These are phyloP conservation scores for Hamamelis virginiana DNA, from an alignment of 164 flowering plant species.

Conservation along the genomic window DNA sequence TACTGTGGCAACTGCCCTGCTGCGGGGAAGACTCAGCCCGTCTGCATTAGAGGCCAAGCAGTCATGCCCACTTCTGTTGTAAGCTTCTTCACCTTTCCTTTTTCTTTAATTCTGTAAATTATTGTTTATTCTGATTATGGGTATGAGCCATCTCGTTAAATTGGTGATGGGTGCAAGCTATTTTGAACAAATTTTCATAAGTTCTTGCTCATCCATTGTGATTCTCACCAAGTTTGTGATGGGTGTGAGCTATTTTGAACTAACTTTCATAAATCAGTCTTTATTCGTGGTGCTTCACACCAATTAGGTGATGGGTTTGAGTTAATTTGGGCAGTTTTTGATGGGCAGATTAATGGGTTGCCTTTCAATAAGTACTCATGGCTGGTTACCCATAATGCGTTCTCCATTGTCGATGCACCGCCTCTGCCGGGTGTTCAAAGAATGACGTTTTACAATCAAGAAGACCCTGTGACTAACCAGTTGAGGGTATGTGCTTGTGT, in stretches of 20 bases:
- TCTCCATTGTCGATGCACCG: slow-evolving; percentile 83
- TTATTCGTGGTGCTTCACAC: not conserved
- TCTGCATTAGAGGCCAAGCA: slow-evolving; percentile 83
- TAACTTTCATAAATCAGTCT: not conserved
- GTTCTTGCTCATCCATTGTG: too few species aligned
- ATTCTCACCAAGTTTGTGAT: not conserved
- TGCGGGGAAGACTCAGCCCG: slow-evolving; percentile 54
- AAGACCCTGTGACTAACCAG: slow-evolving; percentile 88
- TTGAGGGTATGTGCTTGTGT: slow-evolving; percentile 48
- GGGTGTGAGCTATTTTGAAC: slow-evolving; percentile 4
- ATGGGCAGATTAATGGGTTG: slow-evolving; percentile 63
- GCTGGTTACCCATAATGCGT: slow-evolving; percentile 91
- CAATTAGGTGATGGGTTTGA: slow-evolving; percentile 6
- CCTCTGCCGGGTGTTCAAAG: slow-evolving; percentile 66
- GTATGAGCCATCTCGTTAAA: not conserved
- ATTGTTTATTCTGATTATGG: too few species aligned
- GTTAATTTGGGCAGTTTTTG: not conserved
- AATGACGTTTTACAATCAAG: slow-evolving; percentile 88
- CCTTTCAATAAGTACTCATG: slow-evolving; percentile 96
- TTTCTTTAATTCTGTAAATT: not conserved
- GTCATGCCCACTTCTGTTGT: slow-evolving; percentile 70
- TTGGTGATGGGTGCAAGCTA: not conserved
- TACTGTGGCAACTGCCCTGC: slow-evolving; percentile 92
- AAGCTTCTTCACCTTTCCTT: slow-evolving; percentile 17
- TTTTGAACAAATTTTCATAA: not conserved